phyloP scores from a whole-genome alignment of 1,284 basidiomycete genomes.

The Mycosarcoma maydis region DNA sequence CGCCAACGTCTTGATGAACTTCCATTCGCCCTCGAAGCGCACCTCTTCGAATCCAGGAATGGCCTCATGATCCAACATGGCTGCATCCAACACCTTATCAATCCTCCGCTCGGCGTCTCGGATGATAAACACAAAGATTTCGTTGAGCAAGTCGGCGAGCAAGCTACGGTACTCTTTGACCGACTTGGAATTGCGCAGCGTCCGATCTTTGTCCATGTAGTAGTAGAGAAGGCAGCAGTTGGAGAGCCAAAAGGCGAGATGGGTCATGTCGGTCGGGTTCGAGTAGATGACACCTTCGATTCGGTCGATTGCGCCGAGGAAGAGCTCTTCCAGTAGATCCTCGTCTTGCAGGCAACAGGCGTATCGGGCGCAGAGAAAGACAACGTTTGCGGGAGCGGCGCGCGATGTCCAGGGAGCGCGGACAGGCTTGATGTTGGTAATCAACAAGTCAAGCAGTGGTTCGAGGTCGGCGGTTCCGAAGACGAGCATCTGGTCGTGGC shows the following conservation, averaged over 20 bases:
- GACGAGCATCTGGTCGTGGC: slow-evolving; percentile 78
- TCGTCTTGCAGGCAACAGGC: slow-evolving; percentile 71
- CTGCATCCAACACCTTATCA: slow-evolving; percentile 83
- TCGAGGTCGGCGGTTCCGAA: slow-evolving; percentile 83
- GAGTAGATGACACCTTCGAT: slow-evolving; percentile 88
- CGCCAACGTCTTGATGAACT: slow-evolving; percentile 55
- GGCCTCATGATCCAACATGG: slow-evolving; percentile 84
- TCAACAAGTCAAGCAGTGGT: slow-evolving; percentile 80
- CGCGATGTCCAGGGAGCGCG: slow-evolving; percentile 65
- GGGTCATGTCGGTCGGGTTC: slow-evolving; percentile 78
- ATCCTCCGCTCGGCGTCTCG: slow-evolving; percentile 88
- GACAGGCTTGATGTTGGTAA: slow-evolving; percentile 75
- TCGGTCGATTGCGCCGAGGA: slow-evolving; percentile 86
- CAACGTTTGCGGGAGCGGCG: slow-evolving; percentile 68
- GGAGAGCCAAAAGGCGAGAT: slow-evolving; percentile 91
- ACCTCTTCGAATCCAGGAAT: slow-evolving; percentile 80
- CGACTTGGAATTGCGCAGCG: slow-evolving; percentile 27
- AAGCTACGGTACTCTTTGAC: slow-evolving; percentile 47
- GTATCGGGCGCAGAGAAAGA: slow-evolving; percentile 74
- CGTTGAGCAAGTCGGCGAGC: slow-evolving; percentile 77
- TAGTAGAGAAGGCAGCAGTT: slow-evolving; percentile 90
- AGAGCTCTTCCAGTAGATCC: slow-evolving; percentile 81
- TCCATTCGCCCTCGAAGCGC: slow-evolving; percentile 95
- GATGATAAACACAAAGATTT: slow-evolving; percentile 92
- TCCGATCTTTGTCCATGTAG: slow-evolving; percentile 75